Conservation (phyloP, 306 rosid genomes). For the Dryas alaskensis region DNA sequence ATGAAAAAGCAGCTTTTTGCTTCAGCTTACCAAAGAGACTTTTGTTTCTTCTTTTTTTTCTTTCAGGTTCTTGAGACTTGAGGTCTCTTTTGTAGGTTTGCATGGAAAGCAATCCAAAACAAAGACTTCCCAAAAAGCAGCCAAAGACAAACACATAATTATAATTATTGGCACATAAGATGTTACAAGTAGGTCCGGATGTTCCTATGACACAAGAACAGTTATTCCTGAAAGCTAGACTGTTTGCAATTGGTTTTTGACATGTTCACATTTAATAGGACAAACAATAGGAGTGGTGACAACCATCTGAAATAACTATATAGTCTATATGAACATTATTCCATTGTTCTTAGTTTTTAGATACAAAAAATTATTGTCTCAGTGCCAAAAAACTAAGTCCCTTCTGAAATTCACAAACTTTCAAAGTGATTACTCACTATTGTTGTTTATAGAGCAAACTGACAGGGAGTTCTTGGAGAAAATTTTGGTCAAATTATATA, state of each 20-base stretch:
- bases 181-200: conserved; percentile 26
- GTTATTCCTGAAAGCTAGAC: conserved; percentile 4
- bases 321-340: background rate
- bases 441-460: background rate
- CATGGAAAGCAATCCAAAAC: conserved; percentile 20
- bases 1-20: conserved; percentile 9
- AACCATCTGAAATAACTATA: background rate
- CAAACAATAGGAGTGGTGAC: background rate
- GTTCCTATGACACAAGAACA: conserved; percentile 14
- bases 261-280: conserved; percentile 9
- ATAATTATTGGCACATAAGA: conserved; percentile 8
- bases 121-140: conserved; percentile 23
- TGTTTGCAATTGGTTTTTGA: background rate
- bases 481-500: too few relatives aligned
- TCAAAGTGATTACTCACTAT: background rate
- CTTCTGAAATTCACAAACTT: background rate
- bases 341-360: background rate
- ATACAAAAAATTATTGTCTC: background rate
- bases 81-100: background rate
- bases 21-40: conserved; percentile 33
- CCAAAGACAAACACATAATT: conserved; percentile 12
- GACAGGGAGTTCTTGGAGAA: background rate
- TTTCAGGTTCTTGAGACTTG: conserved; percentile 1
- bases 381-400: background rate
- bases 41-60: conserved; percentile 10